These are phyloP conservation scores for Xylaria palmicola DNA, from an alignment of 495 filamentous ascomycete genomes.

Conservation along the genomic window DNA sequence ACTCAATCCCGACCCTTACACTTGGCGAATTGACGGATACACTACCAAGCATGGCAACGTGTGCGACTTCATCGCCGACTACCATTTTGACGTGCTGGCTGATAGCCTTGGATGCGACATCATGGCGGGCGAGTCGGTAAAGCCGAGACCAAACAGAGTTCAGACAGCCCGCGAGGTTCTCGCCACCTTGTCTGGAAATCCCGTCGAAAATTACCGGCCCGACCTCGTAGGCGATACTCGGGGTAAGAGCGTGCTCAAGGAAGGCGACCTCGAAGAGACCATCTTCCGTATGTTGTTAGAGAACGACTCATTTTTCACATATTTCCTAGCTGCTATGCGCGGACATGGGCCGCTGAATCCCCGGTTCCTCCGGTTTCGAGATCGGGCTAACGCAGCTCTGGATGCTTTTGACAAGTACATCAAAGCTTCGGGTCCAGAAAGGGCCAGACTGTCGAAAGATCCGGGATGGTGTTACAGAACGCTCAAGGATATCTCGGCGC, in stretches of 20 bases:
- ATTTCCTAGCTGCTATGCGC: constrained; percentile 37
- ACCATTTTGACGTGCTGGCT: constrained; percentile 45
- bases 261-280: constrained; percentile 46
- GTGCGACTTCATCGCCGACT: constrained; percentile 40
- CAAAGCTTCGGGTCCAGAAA: constrained; percentile 18
- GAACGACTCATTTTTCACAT: constrained; percentile 45
- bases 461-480: constrained; percentile 42
- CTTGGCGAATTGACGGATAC: constrained; percentile 36
- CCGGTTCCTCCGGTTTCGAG: constrained; percentile 39
- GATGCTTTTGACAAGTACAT: constrained; percentile 34
- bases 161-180: constrained; percentile 45
- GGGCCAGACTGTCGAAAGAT: constrained; percentile 14
- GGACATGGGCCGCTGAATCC: constrained; percentile 38
- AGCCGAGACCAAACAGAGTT: constrained; percentile 33
- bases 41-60: constrained; percentile 43
- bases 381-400: constrained; percentile 41
- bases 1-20: constrained; percentile 35
- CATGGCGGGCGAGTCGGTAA: constrained; percentile 29
- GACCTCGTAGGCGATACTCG: constrained; percentile 35
- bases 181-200: constrained; percentile 34
- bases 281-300: constrained; percentile 46
- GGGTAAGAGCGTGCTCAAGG: constrained; percentile 27
- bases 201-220: constrained; percentile 37
- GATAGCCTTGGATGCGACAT: constrained; percentile 44
- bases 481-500: constrained; percentile 31